These are phyloP conservation scores for Phytopythium cucurbitacearum DNA, from an alignment of 352 stramenopile species.

Conservation along the genomic window DNA sequence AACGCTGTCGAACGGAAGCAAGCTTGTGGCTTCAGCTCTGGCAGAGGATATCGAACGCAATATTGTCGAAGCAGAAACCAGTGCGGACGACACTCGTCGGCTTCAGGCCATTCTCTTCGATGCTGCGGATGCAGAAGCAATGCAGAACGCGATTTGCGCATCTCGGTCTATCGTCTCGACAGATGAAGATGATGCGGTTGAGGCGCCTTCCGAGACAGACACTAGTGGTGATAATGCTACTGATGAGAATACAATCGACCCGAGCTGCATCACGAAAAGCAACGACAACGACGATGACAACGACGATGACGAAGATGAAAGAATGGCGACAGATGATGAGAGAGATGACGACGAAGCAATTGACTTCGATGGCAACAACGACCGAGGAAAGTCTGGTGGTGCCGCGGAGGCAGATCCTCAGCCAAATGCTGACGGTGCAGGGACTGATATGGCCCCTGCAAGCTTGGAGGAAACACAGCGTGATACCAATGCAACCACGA, in stretches of 20 bases:
- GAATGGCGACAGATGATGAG: constrained; percentile 35
- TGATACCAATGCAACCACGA: not conserved
- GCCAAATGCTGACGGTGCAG: not conserved
- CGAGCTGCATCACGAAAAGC: too few relatives aligned
- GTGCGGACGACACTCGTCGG: not conserved
- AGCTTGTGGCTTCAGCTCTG: constrained; percentile 16
- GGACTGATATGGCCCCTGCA: not conserved
- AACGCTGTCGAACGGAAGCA: too few relatives aligned
- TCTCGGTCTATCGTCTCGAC: not conserved
- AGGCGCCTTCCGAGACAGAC: too few relatives aligned
- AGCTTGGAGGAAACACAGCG: not conserved
- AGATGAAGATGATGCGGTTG: constrained; percentile 3
- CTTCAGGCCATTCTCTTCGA: constrained; percentile 42
- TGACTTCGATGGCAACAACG: not conserved
- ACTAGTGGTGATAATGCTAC: too few relatives aligned
- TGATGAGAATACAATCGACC: too few relatives aligned
- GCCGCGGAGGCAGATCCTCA: not conserved
- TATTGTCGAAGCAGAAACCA: constrained; percentile 7
- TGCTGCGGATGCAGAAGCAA: constrained; percentile 46
- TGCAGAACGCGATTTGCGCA: constrained; percentile 30
- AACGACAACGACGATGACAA: constrained; percentile 24
- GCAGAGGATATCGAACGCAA: constrained; percentile 24
- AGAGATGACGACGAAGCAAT: constrained; percentile 11
- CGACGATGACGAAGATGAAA: constrained; percentile 11
- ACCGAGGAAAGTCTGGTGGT: not conserved